A percentile compares a stretch with the other conserved stretches of the same genome.
Conservation (phyloP, 2,329 filamentous ascomycete genomes). For the Fusarium anthophilum region DNA sequence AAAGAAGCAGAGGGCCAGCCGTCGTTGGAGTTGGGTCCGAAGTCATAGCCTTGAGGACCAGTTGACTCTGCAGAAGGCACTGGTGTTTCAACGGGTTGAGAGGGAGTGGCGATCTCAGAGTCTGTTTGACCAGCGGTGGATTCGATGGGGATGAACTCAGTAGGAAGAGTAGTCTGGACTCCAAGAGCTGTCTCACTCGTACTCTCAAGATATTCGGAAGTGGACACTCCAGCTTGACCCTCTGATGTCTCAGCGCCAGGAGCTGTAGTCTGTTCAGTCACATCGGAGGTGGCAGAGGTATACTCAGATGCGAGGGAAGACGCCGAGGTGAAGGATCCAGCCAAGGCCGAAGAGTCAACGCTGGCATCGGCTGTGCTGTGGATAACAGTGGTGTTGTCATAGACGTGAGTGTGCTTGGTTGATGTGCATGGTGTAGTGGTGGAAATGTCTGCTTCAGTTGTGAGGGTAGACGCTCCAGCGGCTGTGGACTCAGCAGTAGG, state of each 20-base stretch:
- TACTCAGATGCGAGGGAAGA: constrained; percentile 1
- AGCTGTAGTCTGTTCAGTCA: not conserved
- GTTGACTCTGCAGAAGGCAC: not conserved
- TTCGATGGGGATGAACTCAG: not conserved
- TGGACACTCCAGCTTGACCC: not conserved
- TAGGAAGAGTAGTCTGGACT: not conserved
- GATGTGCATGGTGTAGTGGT: constrained; percentile 20
- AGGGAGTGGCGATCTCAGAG: not conserved
- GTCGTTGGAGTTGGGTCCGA: constrained; percentile 7
- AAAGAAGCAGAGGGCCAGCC: constrained; percentile 19
- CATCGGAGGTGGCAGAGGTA: not conserved
- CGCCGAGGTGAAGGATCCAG: not conserved
- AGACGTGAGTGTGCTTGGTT: constrained; percentile 22
- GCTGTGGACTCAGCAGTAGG: not conserved
- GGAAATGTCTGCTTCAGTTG: not conserved
- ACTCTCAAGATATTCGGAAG: not conserved
- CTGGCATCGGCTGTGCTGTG: constrained; percentile 9
- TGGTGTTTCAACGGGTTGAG: not conserved
- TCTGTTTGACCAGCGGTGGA: not conserved
- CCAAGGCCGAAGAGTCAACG: constrained; percentile 16
- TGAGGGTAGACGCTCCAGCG: not conserved
- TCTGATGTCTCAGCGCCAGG: not conserved
- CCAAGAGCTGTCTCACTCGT: not conserved
- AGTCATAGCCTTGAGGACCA: constrained; percentile 24
- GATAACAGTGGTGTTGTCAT: constrained; percentile 24